phyloP scores from a whole-genome alignment of 106 monocot genomes.

The Allium sativum region DNA sequence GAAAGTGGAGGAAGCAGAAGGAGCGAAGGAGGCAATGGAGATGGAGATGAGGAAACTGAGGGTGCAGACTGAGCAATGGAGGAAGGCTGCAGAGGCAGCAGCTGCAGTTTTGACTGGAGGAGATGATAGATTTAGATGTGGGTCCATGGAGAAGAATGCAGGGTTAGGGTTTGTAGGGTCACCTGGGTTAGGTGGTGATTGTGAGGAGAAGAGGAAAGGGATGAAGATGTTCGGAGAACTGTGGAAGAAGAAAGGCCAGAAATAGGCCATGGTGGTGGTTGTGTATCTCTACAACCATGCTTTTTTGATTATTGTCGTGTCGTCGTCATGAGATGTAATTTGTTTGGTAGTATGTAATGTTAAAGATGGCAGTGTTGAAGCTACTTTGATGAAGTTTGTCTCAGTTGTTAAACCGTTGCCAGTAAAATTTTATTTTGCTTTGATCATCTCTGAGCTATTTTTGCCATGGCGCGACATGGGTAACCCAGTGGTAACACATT shows the following conservation, averaged over 20 bases:
- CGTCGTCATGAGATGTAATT: background rate
- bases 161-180: conserved; percentile 24
- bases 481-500: no score
- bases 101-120: conserved; percentile 34
- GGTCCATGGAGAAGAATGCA: conserved; percentile 51
- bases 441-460: no score
- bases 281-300: background rate
- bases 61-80: conserved; percentile 85
- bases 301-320: background rate
- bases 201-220: conserved; percentile 32
- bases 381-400: no score
- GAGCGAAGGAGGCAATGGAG: conserved; percentile 29
- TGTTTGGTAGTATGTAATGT: no score
- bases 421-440: no score
- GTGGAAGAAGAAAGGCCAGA: conserved; percentile 80
- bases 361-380: no score
- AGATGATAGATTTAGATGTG: conserved; percentile 15
- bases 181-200: conserved; percentile 21
- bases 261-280: conserved; percentile 11
- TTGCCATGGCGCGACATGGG: no score
- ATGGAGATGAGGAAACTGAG: conserved; percentile 52
- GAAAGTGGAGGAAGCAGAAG: conserved; percentile 37
- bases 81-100: conserved; percentile 81
- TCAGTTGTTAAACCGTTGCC: no score
- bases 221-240: conserved; percentile 71